Evolutionary conservation across 768 basidiomycete species (phyloP).

Genomic region (Russula compacta): DNA sequence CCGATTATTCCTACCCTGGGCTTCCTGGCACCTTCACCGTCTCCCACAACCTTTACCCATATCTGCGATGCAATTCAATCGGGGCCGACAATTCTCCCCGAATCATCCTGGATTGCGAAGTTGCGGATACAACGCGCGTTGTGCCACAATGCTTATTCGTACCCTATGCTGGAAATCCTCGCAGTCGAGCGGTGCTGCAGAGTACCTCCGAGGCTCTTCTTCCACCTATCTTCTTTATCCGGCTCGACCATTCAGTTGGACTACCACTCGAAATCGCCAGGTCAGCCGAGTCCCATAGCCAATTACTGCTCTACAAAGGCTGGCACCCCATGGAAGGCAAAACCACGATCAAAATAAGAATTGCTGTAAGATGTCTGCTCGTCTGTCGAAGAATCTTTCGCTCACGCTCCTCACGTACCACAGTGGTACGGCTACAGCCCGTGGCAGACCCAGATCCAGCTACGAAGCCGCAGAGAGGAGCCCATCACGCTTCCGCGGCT

Average conservation of each 20-base stretch:
- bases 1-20: conserved; percentile 8
- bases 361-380: neutral
- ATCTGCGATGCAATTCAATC: conserved; percentile 11
- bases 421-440: conserved; percentile 9
- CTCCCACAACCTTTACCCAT: conserved; percentile 1
- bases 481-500: conserved; percentile 11
- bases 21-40: conserved; percentile 11
- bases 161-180: conserved; percentile 12
- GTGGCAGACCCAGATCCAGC: conserved; percentile 15
- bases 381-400: neutral
- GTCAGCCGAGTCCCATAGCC: neutral
- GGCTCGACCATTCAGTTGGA: neutral
- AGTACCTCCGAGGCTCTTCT: neutral
- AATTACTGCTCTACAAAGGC: neutral
- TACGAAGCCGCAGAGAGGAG: conserved; percentile 12
- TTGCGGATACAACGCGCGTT: neutral
- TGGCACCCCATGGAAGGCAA: conserved; percentile 13
- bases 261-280: conserved; percentile 7
- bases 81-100: neutral
- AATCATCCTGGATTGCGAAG: conserved; percentile 4
- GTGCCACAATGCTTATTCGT: conserved; percentile 8
- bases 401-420: neutral
- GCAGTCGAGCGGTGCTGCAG: conserved; percentile 6
- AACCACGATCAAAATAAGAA: conserved; percentile 12
- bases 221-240: conserved; percentile 9